Base-by-base conservation (phyloP, 1,284 basidiomycete species). In the Peniophora sp. region DNA sequence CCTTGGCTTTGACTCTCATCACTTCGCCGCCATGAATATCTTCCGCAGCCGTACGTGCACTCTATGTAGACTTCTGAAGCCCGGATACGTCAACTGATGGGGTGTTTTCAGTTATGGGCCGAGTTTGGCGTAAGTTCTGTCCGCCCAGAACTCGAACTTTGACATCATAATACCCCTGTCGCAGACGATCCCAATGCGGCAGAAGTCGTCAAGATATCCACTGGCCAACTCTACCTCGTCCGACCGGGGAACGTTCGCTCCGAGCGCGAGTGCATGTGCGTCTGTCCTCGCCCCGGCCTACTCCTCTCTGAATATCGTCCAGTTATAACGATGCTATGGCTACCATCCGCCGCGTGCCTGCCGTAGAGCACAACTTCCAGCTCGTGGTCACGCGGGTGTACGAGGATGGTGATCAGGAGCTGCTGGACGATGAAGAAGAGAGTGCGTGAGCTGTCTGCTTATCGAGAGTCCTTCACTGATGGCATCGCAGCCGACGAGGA, bases 281-380 rank as follows among this genome's bases (percentile, higher is more conserved):
- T 75, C 23, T 24, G 39, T 2, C 22, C 49, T 46, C 47, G 57
- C 17, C 53, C 36, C 23, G 27, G 44, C 17, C 15, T 37, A 34
- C 41, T 27, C 34, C 32, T 45, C 24, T 27, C 45, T 24, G 6
- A 39, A 45, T 27, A 24, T 43, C 51, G 49, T 49, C 22, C 64
- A 97, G 93, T 62, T 99, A 93, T 69, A 92, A 93, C 60, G 93
- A 97, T 62, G 95, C 95, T 8, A 93, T 97, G 68, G 88, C 90
- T 11, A 95, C 94, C 18, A 89, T 99, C 62, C 85, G 97, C 52
- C 83, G 95, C 71, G 79, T 86, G 46, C 78, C 85, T 15, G 80
- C 88, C 0, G 68, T 91, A 50, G 91, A 94, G 50, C 88, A 87
- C 70, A 85, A 96, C 63, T 99, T 96, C 64, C 89, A 98, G 68